Conservation (phyloP, 768 basidiomycete genomes). For the Podaxis sp. region DNA sequence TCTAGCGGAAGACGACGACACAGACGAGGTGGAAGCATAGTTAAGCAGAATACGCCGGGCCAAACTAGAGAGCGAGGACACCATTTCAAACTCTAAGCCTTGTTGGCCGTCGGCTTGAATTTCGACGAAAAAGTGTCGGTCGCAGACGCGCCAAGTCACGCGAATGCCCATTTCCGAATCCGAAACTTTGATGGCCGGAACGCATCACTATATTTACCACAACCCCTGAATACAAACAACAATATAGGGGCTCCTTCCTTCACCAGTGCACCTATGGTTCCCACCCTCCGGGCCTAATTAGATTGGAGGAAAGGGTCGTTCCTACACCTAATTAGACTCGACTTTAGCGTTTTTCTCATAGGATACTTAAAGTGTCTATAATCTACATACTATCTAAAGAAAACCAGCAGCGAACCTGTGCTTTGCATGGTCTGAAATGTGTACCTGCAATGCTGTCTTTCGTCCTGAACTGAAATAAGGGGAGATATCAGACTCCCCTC, state of each 20-base stretch:
- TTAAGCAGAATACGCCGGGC: constrained; percentile 10
- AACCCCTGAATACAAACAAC: constrained; percentile 18
- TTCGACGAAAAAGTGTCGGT: constrained; percentile 7
- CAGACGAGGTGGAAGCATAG: not conserved
- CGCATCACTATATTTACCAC: not conserved
- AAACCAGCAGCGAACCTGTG: too few species aligned
- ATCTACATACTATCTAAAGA: too few species aligned
- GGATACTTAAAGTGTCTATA: too few species aligned
- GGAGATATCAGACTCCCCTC: too few species aligned
- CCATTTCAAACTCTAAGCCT: constrained; percentile 6
- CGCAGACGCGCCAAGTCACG: not conserved
- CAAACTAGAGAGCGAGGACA: constrained; percentile 13
- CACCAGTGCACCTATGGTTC: too few species aligned
- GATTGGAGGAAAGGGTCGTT: too few species aligned
- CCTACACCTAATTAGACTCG: too few species aligned
- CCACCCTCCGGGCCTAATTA: too few species aligned
- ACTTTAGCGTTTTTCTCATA: too few species aligned
- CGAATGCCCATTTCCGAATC: not conserved
- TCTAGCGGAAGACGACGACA: constrained; percentile 6
- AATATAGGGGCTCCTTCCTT: constrained; percentile 12
- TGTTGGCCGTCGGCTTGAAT: not conserved
- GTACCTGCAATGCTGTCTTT: too few species aligned
- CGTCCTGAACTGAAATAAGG: too few species aligned
- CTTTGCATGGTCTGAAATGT: too few species aligned
- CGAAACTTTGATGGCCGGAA: not conserved